Conservation (phyloP, 768 basidiomycete species). For the Austroboletus eburneus region DNA sequence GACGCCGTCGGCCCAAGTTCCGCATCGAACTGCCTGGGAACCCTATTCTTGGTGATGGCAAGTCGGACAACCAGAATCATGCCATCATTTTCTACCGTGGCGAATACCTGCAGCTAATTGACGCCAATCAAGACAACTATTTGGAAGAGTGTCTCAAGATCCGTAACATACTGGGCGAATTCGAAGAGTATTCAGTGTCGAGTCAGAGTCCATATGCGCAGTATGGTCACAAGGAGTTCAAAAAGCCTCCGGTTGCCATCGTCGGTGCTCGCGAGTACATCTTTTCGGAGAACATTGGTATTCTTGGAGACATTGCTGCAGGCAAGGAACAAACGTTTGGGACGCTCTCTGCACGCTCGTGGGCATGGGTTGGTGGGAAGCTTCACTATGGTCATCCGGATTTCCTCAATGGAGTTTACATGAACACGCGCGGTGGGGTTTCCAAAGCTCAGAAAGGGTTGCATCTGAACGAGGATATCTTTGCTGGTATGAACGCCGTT, state of each 20-base stretch:
- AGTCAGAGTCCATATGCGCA: constrained; percentile 90
- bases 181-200: constrained; percentile 87
- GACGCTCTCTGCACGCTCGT: constrained; percentile 90
- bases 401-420: constrained; percentile 96
- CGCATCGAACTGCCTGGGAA: constrained; percentile 97
- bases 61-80: constrained; percentile 99
- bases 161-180: constrained; percentile 95
- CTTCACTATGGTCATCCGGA: constrained; percentile 99
- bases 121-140: constrained; percentile 99
- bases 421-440: constrained; percentile 97
- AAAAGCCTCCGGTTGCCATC: constrained; percentile 87
- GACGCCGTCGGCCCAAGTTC: constrained; percentile 92
- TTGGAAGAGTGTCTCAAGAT: constrained; percentile 99
- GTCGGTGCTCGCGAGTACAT: constrained; percentile 99
- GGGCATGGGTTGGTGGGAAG: constrained; percentile 98
- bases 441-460: constrained; percentile 99
- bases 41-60: constrained; percentile 98
- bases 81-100: constrained; percentile 99
- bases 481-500: constrained; percentile 97
- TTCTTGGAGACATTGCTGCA: constrained; percentile 95
- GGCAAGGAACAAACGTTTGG: constrained; percentile 99
- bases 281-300: constrained; percentile 99
- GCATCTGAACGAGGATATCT: constrained; percentile 99
- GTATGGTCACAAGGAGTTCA: constrained; percentile 86
- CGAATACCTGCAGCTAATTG: constrained; percentile 98